Conservation (phyloP, 352 stramenopile genomes). For the Phytophthora uliginosa region DNA sequence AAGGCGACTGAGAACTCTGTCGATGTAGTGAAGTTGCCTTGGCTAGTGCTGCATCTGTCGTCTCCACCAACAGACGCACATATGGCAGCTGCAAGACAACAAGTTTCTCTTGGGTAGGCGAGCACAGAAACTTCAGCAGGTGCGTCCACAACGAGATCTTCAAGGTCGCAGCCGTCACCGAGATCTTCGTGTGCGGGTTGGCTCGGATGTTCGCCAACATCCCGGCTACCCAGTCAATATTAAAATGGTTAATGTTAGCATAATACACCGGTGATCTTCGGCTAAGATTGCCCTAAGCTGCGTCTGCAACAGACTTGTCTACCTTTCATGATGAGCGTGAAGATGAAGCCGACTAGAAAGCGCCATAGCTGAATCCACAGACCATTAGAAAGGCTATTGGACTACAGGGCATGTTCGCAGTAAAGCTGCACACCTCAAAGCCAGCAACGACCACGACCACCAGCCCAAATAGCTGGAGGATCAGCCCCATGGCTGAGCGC, state of each 20-base stretch:
- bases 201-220: constrained; percentile 63
- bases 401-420: neutral
- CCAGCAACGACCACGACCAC: constrained; percentile 25
- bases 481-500: constrained; percentile 18
- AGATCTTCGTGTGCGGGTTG: constrained; percentile 49
- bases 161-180: constrained; percentile 44
- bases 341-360: constrained; percentile 21
- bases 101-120: constrained; percentile 54
- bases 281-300: constrained; percentile 1
- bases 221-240: constrained; percentile 36
- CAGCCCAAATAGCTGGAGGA: constrained; percentile 21
- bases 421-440: constrained; percentile 20
- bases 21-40: neutral
- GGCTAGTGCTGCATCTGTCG: constrained; percentile 1
- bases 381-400: neutral
- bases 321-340: constrained; percentile 33
- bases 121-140: constrained; percentile 59
- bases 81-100: constrained; percentile 49
- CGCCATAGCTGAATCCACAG: constrained; percentile 27
- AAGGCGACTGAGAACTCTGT: neutral
- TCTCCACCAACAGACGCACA: constrained; percentile 48
- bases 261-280: neutral
- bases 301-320: neutral
- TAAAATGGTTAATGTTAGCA: neutral
- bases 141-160: constrained; percentile 68